phyloP scores from a whole-genome alignment of 352 stramenopile species.

The Phytophthora multivora region DNA sequence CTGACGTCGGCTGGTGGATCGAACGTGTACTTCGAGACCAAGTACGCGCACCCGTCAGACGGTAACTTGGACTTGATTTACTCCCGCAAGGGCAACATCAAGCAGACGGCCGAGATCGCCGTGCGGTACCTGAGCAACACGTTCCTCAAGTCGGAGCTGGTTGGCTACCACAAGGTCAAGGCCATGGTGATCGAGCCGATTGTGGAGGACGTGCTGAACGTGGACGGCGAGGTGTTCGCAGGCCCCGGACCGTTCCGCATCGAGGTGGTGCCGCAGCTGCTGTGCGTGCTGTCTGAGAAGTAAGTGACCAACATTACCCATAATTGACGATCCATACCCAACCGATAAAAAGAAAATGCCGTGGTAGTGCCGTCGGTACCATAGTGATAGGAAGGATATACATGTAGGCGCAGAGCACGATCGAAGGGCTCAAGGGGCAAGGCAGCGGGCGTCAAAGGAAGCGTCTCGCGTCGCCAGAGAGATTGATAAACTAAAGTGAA shows the following conservation, averaged over 20 bases:
- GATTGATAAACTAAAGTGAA: constrained; percentile 17
- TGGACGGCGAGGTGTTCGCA: constrained; percentile 75
- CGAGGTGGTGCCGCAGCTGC: constrained; percentile 70
- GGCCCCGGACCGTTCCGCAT: constrained; percentile 70
- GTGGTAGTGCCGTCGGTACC: constrained; percentile 22
- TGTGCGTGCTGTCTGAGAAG: constrained; percentile 81
- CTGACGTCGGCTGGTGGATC: constrained; percentile 66
- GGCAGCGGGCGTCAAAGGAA: constrained; percentile 20
- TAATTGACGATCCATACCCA: constrained; percentile 28
- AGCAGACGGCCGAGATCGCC: constrained; percentile 53
- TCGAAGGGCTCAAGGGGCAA: constrained; percentile 26
- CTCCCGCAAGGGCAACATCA: constrained; percentile 53
- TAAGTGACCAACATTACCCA: constrained; percentile 38
- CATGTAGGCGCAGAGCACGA: constrained; percentile 18
- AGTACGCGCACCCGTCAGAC: constrained; percentile 80
- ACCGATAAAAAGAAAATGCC: constrained; percentile 20
- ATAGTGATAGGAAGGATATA: constrained; percentile 9
- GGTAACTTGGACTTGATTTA: constrained; percentile 84
- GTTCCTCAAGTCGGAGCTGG: constrained; percentile 60
- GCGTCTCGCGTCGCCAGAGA: constrained; percentile 7
- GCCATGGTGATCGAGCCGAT: constrained; percentile 74
- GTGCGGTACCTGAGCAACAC: constrained; percentile 60
- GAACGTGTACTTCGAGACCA: constrained; percentile 84
- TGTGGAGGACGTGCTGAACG: constrained; percentile 68
- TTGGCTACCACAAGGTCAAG: constrained; percentile 83